Conservation (phyloP, 805 yeast species). For the Diddensiella transvaalensis region DNA sequence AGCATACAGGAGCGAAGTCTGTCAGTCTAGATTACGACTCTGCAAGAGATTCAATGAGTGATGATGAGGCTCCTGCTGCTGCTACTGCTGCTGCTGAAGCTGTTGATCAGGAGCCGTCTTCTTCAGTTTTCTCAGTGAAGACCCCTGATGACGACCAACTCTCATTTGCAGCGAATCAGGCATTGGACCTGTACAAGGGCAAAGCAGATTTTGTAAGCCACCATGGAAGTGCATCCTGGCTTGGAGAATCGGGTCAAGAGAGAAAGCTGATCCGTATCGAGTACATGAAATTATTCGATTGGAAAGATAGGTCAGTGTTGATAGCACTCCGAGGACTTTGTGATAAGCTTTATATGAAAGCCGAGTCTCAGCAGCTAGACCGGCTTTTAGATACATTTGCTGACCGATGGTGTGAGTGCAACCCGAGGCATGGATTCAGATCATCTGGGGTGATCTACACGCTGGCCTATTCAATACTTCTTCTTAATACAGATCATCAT, state of each 20-base stretch:
- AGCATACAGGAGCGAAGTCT: neutral
- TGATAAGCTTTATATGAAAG: conserved; percentile 62
- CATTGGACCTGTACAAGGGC: conserved; percentile 19
- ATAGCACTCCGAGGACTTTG: conserved; percentile 58
- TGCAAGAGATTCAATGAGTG: neutral
- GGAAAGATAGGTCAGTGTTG: conserved; percentile 49
- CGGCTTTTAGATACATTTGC: conserved; percentile 66
- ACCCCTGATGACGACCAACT: no score
- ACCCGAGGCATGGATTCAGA: conserved; percentile 47
- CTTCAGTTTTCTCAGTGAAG: no score
- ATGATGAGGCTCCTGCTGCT: neutral
- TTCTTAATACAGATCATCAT: conserved; percentile 75
- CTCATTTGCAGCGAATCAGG: neutral
- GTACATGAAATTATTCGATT: conserved; percentile 37
- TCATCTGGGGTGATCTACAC: conserved; percentile 61
- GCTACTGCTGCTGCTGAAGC: no score
- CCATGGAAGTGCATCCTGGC: conserved; percentile 22
- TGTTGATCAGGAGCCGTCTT: no score
- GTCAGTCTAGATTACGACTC: neutral
- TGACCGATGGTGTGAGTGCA: conserved; percentile 52
- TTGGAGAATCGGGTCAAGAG: conserved; percentile 23
- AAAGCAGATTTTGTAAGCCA: conserved; percentile 15
- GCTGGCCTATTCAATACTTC: conserved; percentile 63
- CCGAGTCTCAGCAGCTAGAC: conserved; percentile 81
- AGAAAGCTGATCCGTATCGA: conserved; percentile 18